Base-by-base conservation (phyloP, 345 rosid genomes). In the Eucalyptus decipiens region DNA sequence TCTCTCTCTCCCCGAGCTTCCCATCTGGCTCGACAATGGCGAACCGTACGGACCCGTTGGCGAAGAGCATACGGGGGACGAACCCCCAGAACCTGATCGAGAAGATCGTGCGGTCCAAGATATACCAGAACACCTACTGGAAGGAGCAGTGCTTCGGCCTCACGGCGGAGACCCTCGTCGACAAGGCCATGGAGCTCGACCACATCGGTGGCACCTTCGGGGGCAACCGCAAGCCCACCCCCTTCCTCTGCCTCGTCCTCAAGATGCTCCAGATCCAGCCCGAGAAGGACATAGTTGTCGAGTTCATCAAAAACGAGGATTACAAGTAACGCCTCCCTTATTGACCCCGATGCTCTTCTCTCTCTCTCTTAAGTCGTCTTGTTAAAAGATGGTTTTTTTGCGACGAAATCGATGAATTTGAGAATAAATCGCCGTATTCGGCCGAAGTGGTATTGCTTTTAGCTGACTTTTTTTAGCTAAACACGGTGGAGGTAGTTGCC, bases 251-350 rank as follows among this genome's bases (percentile, higher is more conserved):
- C 87, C 92, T 95, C 30, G 92, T 96, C 91, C 89, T 96, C 93
- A 97, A 97, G 92, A 97, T 97, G 99, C 95, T 97, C 45, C 99
- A 97, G 89, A 97, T 97, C 89, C 99, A 97, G 91, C 99, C 98
- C 37, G 98, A 97, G 91, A 97, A 97, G 76, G 98, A 96, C 45
- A 95, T 97, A 60, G 98, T 96, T 30, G 99, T 97, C 28, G 99
- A 97, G 88, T 96, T 97, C 92, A 97, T 97, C 4, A 95, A 95
- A 69, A 96, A 97, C 88, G 99, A 97, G 90, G 99, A 97, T 89
- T 96, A 95, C 96, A 97, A 97, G 99, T 96, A 93, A 34, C 58
- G 26, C 88, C 88, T 11, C 4, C 37, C 48, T 86, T 18, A 40
- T 72, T 17, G 11, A 16, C 24, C 32, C 45, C 32, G 30, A 60